Conservation (phyloP, 2,329 filamentous ascomycete species). For the Furcasterigmium furcatum region DNA sequence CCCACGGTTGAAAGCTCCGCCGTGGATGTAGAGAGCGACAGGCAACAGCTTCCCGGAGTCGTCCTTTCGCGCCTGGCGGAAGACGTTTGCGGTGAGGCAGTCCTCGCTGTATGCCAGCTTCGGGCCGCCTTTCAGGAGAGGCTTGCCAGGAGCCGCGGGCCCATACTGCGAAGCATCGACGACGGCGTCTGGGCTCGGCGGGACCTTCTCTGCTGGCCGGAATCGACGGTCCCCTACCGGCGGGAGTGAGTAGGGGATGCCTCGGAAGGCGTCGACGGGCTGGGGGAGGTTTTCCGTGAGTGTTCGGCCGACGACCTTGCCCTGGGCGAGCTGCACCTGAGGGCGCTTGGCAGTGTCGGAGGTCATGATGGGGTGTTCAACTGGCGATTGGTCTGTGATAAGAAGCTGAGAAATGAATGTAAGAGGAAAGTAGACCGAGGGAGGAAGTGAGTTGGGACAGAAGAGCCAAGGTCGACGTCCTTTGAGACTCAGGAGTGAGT, state of each 20-base stretch:
- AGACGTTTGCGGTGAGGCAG: conserved; percentile 52
- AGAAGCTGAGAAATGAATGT: too few relatives aligned
- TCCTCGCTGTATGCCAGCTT: conserved; percentile 38
- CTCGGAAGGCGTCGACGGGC: conserved; percentile 43
- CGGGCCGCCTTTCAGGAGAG: conserved; percentile 15
- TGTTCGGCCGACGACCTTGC: conserved; percentile 33
- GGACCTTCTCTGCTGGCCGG: conserved; percentile 33
- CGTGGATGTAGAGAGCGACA: conserved; percentile 60
- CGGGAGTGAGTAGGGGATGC: conserved; percentile 45
- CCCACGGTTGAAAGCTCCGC: conserved; percentile 59
- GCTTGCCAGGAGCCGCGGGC: conserved; percentile 27
- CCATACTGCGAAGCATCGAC: conserved; percentile 33
- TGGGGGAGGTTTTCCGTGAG: conserved; percentile 28
- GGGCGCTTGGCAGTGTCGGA: too few relatives aligned
- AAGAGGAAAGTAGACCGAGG: too few relatives aligned
- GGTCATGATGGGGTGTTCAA: too few relatives aligned
- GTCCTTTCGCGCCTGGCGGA: conserved; percentile 27
- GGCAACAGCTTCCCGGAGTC: conserved; percentile 23
- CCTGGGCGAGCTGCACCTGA: conserved; percentile 27
- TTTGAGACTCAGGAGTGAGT: too few relatives aligned
- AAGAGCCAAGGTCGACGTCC: too few relatives aligned
- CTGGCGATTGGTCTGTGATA: too few relatives aligned
- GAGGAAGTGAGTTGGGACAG: too few relatives aligned
- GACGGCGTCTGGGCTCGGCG: conserved; percentile 9
- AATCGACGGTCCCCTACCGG: conserved; percentile 39